phyloP scores from a whole-genome alignment of 1,284 basidiomycete species.

The Sporisorium scitamineum region DNA sequence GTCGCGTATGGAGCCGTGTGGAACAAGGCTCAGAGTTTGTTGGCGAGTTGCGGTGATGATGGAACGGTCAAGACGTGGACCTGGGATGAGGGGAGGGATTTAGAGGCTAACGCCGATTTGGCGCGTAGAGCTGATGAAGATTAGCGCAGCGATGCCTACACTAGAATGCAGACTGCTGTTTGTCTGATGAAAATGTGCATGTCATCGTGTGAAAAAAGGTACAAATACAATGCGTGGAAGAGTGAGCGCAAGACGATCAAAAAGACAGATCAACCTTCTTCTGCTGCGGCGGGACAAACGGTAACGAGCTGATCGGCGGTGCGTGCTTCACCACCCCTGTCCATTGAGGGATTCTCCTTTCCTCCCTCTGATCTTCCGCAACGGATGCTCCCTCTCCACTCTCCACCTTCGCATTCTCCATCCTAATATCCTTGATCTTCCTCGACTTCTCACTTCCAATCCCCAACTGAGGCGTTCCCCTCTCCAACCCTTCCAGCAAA shows the following conservation, averaged over 20 bases:
- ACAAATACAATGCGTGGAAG: constrained; percentile 30
- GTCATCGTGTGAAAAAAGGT: constrained; percentile 9
- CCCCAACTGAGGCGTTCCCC: constrained; percentile 62
- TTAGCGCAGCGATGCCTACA: not conserved
- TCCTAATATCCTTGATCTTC: constrained; percentile 44
- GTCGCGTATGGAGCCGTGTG: constrained; percentile 71
- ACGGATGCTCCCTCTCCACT: not conserved
- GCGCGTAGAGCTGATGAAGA: constrained; percentile 26
- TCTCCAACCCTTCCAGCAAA: constrained; percentile 66
- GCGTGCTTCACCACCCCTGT: constrained; percentile 43
- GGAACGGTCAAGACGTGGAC: constrained; percentile 71
- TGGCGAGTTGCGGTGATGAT: constrained; percentile 71
- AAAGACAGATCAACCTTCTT: constrained; percentile 32
- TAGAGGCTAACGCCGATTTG: constrained; percentile 34
- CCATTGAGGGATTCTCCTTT: constrained; percentile 58
- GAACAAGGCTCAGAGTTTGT: constrained; percentile 68
- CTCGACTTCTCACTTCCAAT: constrained; percentile 60
- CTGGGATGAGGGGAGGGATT: constrained; percentile 53
- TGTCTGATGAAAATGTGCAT: not conserved
- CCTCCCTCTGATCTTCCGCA: constrained; percentile 6
- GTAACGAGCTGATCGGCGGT: constrained; percentile 30
- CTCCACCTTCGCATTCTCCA: constrained; percentile 19
- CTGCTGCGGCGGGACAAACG: constrained; percentile 24
- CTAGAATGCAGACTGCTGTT: not conserved
- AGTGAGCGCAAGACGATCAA: constrained; percentile 1